phyloP scores from a whole-genome alignment of 192 early-diverging fungal genomes.

The Backusella morwellensis region DNA sequence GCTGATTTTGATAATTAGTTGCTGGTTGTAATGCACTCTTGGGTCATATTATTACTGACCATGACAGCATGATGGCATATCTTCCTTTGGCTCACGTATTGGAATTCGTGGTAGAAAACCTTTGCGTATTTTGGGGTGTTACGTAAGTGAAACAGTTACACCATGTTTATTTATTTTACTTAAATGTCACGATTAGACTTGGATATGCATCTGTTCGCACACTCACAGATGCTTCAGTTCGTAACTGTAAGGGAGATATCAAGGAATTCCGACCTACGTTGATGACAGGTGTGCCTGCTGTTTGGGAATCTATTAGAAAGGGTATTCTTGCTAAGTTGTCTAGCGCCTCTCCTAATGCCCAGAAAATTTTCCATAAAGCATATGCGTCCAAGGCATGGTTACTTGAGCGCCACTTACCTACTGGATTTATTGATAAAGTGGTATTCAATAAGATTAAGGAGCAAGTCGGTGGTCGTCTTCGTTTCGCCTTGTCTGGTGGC shows the following conservation, averaged over 20 bases:
- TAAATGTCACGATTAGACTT: conserved; percentile 7
- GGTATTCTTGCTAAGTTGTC: conserved; percentile 69
- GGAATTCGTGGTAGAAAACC: conserved; percentile 82
- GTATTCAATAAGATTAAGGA: conserved; percentile 83
- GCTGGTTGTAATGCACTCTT: conserved; percentile 55
- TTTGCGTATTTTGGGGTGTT: conserved; percentile 65
- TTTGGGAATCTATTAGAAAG: conserved; percentile 88
- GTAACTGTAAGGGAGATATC: conserved; percentile 71
- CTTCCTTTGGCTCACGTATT: conserved; percentile 89
- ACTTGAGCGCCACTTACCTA: conserved; percentile 62
- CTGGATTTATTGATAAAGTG: conserved; percentile 65
- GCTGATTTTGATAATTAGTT: conserved; percentile 37
- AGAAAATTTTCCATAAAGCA: conserved; percentile 74
- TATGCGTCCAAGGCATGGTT: conserved; percentile 72
- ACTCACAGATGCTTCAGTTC: conserved; percentile 64
- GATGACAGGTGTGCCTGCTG: conserved; percentile 82
- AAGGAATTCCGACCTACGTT: conserved; percentile 70
- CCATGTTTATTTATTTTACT: background rate
- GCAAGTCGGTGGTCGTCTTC: conserved; percentile 83
- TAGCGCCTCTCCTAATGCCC: conserved; percentile 48
- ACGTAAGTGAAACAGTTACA: conserved; percentile 51
- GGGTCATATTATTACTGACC: conserved; percentile 43
- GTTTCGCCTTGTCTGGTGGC: conserved; percentile 81
- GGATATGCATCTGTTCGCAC: conserved; percentile 67
- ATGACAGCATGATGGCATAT: conserved; percentile 73